A percentile compares a stretch with the other conserved stretches of the same genome.
Conservation (phyloP, 257 asterid genomes). For the Cinchona pubescens region DNA sequence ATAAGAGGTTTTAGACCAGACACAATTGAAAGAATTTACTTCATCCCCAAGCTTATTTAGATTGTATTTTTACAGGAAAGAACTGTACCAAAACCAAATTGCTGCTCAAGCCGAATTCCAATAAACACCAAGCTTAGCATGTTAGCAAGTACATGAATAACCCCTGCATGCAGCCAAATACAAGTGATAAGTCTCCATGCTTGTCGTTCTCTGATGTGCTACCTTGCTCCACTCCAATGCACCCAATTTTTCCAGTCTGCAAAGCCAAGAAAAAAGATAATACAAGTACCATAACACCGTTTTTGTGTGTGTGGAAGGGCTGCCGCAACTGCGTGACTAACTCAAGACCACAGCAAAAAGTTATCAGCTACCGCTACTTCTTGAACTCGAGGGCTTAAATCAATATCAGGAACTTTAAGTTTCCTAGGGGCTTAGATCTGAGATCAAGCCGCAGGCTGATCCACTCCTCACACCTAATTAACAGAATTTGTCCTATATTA, state of each 20-base stretch:
- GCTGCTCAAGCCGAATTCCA: conserved; percentile 91
- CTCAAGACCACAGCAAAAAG: background rate
- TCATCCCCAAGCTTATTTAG: background rate
- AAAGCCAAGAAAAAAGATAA: conserved; percentile 6
- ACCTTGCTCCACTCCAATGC: conserved; percentile 75
- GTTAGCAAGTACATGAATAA: conserved; percentile 74
- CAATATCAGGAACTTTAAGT: background rate
- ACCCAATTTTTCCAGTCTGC: conserved; percentile 75
- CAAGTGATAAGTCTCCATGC: conserved; percentile 86
- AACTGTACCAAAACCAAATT: conserved; percentile 75
- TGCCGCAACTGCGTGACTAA: background rate
- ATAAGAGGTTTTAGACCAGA: background rate
- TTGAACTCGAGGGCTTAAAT: background rate
- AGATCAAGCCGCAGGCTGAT: background rate
- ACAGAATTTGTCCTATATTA: background rate
- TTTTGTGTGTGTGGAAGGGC: background rate
- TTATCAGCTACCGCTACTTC: background rate
- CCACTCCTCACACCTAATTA: no score
- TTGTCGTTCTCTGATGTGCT: conserved; percentile 56
- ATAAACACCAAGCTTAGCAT: conserved; percentile 82
- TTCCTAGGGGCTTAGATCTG: no score
- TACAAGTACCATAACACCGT: background rate
- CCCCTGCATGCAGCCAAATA: conserved; percentile 93
- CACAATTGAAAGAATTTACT: background rate
- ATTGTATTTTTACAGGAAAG: conserved; percentile 9